Evolutionary conservation across 169 alveolate species (phyloP).

Genomic region (Babesia bigemina): DNA sequence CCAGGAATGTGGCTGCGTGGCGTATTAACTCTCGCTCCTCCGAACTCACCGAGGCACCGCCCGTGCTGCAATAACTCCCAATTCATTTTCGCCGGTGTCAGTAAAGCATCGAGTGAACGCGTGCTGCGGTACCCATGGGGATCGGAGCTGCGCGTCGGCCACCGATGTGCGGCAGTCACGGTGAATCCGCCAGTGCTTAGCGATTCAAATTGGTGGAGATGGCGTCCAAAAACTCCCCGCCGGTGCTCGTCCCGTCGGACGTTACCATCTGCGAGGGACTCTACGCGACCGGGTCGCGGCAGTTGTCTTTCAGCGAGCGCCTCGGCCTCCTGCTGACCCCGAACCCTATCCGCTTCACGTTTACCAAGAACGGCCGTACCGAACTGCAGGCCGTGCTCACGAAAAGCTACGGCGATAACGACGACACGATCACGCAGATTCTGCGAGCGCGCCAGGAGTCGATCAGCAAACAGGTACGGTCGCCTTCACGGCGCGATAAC

Average conservation of each 20-base stretch:
- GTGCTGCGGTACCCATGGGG: slow-evolving; percentile 22
- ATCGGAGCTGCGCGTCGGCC: background rate
- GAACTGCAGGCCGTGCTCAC: slow-evolving; percentile 49
- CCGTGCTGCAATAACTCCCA: background rate
- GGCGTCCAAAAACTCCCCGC: slow-evolving; percentile 27
- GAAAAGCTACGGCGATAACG: slow-evolving; percentile 54
- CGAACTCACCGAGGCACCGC: slow-evolving; percentile 25
- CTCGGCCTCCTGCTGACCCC: slow-evolving; percentile 63
- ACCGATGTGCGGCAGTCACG: too few relatives aligned
- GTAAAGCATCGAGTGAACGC: background rate
- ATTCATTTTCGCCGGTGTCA: background rate
- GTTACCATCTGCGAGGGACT: slow-evolving; percentile 63
- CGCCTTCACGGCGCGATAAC: background rate
- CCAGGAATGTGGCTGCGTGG: slow-evolving; percentile 32
- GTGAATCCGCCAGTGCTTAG: too few relatives aligned
- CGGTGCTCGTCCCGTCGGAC: slow-evolving; percentile 67
- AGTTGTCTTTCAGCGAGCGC: slow-evolving; percentile 45
- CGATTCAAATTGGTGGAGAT: slow-evolving; percentile 1
- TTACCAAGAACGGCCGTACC: slow-evolving; percentile 48
- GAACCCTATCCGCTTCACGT: slow-evolving; percentile 49
- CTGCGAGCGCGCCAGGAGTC: slow-evolving; percentile 55
- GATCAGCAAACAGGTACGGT: slow-evolving; percentile 41
- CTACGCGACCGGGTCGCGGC: slow-evolving; percentile 65
- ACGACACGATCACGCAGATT: slow-evolving; percentile 52
- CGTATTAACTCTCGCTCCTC: background rate